Evolutionary conservation across 2,329 filamentous ascomycete genomes (phyloP).

Genomic region (Penicillium sp.): DNA sequence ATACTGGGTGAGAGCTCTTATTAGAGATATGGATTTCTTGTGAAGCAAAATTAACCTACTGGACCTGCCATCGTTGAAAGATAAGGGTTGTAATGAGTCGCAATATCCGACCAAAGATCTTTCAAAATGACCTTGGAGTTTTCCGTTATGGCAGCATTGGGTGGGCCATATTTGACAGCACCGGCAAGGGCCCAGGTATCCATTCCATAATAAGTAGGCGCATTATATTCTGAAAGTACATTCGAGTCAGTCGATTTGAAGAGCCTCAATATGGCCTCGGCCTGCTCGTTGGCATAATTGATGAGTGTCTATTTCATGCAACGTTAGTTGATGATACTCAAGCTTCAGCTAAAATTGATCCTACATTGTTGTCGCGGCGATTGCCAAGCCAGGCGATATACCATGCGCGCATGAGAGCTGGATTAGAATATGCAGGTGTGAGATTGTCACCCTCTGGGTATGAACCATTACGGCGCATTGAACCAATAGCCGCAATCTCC

Average conservation of each 20-base stretch:
- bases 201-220: constrained; percentile 49
- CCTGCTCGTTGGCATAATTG: constrained; percentile 44
- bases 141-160: constrained; percentile 33
- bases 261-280: constrained; percentile 25
- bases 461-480: constrained; percentile 48
- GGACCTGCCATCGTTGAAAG: constrained; percentile 42
- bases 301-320: constrained; percentile 35
- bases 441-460: constrained; percentile 46
- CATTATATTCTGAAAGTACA: constrained; percentile 46
- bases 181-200: constrained; percentile 47
- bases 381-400: constrained; percentile 49
- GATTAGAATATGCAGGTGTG: constrained; percentile 48
- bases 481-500: constrained; percentile 42
- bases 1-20: constrained; percentile 21
- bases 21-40: background rate
- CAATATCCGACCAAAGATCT: constrained; percentile 42
- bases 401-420: constrained; percentile 46
- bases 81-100: constrained; percentile 42
- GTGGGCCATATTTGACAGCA: constrained; percentile 43
- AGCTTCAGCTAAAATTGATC: background rate
- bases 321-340: too few species aligned
- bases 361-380: constrained; percentile 39
- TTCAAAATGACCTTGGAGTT: constrained; percentile 35
- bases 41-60: background rate
- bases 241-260: constrained; percentile 35